Evolutionary conservation across 192 early-diverging fungal genomes (phyloP), one percentile per base, ranked within the genome.

Genomic region (Coemansia pectinata): DNA sequence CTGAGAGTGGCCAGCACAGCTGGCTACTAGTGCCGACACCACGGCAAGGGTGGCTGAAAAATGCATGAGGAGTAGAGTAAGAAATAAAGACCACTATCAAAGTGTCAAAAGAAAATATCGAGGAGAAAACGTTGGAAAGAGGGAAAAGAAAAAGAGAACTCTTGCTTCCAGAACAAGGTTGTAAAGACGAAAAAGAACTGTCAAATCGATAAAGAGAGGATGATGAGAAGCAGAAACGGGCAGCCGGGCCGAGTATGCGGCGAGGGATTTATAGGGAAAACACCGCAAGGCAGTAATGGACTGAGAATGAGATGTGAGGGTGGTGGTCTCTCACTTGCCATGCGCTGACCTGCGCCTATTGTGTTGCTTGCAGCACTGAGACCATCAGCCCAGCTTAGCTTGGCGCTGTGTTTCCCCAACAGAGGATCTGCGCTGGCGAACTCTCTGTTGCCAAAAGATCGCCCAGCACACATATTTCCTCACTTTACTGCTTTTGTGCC

Each of bases 1-100:
- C 53, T 76, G 33, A 34, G 74, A 76, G 71, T 81, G 79, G 14
- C 68, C 79, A 67, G 71, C 73, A 58, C 79, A 65, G 74, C 79
- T 73, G 65, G 79, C 79, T 40, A 69, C 62, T 11, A 81, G 68
- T 21, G 79, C 74, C 42, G 71, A 65, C n/a, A 59, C 63, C 12
- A 72, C 74, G 23, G 67, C 68, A 58, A 81, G 63, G 34, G 67
- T 45, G 31, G 55, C 31, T 11, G 79, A 47, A 44, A 77, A 53
- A 42, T 77, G 74, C 79, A 82, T 82, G 29, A 58, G 50, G 29
- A 58, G 50, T 29, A 33, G 27, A 27, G 27, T 27, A 27, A 27
- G 44, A 65, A 25, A 41, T 25, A 45, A 48, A 21, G 29, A 48
- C 34, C 8, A 62, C 45, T n/a, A 48, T 48, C 29, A 41, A 36